A percentile compares a stretch with the other conserved stretches of the same genome.
Conservation (phyloP, 768 basidiomycete genomes). For the Phanerochaete carnosa region DNA sequence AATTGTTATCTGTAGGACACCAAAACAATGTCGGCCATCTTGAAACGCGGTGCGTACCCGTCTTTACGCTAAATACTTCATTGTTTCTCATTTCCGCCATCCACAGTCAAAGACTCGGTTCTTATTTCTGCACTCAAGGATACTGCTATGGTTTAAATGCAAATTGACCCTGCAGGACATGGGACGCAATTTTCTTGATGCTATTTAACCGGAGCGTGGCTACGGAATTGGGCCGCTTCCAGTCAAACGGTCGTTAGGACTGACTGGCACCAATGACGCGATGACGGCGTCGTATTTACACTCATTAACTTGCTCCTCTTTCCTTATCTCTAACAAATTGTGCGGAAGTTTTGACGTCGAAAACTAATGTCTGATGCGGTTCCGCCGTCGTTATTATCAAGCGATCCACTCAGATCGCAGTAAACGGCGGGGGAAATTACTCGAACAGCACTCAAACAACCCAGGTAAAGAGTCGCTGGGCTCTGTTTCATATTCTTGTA, state of each 20-base stretch:
- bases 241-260: background rate
- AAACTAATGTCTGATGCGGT: too few species aligned
- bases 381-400: too few species aligned
- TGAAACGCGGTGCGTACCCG: conserved; percentile 10
- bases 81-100: background rate
- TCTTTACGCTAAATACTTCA: background rate
- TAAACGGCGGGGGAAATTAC: too few species aligned
- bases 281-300: conserved; percentile 1
- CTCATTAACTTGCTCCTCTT: background rate
- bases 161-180: background rate
- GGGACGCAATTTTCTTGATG: background rate
- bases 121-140: conserved; percentile 4
- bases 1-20: conserved; percentile 6
- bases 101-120: conserved; percentile 10
- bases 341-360: background rate
- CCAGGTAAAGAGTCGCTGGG: too few species aligned
- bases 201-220: background rate
- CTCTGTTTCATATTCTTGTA: too few species aligned
- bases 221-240: background rate
- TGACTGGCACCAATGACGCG: background rate
- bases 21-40: conserved; percentile 9
- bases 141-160: conserved; percentile 6
- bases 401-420: too few species aligned
- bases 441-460: too few species aligned
- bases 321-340: background rate